These are phyloP conservation scores for Xylariaceae sp. DNA, from an alignment of 2,329 filamentous ascomycete species.

Conservation along the genomic window DNA sequence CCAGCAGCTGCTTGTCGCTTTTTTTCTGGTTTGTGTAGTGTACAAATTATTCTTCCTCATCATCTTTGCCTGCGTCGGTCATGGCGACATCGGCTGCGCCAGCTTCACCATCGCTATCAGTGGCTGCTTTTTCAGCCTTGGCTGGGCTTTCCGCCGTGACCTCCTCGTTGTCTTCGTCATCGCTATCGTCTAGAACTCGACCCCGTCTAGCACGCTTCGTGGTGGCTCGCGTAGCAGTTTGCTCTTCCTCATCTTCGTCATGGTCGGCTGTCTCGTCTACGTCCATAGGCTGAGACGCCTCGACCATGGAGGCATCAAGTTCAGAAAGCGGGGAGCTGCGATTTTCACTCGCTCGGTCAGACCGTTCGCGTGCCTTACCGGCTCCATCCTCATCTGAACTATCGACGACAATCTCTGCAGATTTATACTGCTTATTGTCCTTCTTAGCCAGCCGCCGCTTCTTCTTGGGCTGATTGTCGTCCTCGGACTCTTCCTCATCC, in stretches of 20 bases:
- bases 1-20: neutral
- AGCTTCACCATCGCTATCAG: constrained; percentile 20
- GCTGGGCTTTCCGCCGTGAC: constrained; percentile 31
- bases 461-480: constrained; percentile 55
- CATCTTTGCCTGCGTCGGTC: constrained; percentile 33
- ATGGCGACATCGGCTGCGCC: constrained; percentile 32
- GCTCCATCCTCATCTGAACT: constrained; percentile 51
- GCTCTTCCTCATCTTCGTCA: constrained; percentile 49
- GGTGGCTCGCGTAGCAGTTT: constrained; percentile 35
- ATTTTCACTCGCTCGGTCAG: constrained; percentile 39
- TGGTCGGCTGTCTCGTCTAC: constrained; percentile 41
- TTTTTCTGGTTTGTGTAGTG: constrained; percentile 3
- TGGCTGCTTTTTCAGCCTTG: constrained; percentile 18
- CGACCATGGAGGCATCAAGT: constrained; percentile 28
- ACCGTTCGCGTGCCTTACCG: constrained; percentile 41
- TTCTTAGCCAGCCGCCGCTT: constrained; percentile 50
- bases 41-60: constrained; percentile 31
- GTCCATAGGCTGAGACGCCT: constrained; percentile 45
- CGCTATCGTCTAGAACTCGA: constrained; percentile 49
- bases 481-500: constrained; percentile 44
- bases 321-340: constrained; percentile 27
- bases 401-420: constrained; percentile 74
- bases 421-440: constrained; percentile 71
- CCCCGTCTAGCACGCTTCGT: constrained; percentile 44
- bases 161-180: constrained; percentile 48